phyloP scores from a whole-genome alignment of 352 stramenopile genomes.

The Albugo candida region DNA sequence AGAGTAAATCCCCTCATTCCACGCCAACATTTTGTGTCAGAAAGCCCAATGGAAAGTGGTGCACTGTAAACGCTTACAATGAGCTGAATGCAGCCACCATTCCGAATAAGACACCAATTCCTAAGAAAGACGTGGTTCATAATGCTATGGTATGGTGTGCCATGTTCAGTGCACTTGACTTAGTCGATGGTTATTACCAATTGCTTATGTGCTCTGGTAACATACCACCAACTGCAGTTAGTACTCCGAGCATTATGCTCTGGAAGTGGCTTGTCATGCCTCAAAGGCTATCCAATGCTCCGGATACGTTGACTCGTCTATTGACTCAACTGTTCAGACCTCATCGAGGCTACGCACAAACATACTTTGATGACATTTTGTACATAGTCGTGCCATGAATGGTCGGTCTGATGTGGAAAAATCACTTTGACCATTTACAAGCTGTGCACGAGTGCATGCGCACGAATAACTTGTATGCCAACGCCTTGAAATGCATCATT shows the following conservation, averaged over 20 bases:
- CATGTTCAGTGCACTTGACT: constrained; percentile 10
- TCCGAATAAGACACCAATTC: constrained; percentile 1
- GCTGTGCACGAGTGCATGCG: constrained; percentile 4
- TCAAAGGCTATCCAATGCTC: too few species aligned
- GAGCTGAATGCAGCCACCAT: background rate
- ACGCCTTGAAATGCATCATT: constrained; percentile 14
- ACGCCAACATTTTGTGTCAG: constrained; percentile 13
- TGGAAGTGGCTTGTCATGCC: too few species aligned
- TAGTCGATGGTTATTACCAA: too few species aligned
- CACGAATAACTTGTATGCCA: constrained; percentile 10
- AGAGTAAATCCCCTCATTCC: constrained; percentile 9
- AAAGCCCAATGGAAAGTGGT: constrained; percentile 11
- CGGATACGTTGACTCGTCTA: constrained; percentile 12
- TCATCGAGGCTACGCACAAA: constrained; percentile 2
- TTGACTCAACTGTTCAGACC: too few species aligned
- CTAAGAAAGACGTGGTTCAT: constrained; percentile 11
- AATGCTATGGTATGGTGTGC: constrained; percentile 8
- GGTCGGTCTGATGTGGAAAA: too few species aligned
- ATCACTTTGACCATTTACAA: constrained; percentile 5
- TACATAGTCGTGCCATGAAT: constrained; percentile 9
- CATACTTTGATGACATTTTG: constrained; percentile 14
- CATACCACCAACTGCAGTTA: too few species aligned
- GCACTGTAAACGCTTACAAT: constrained; percentile 13
- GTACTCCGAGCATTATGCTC: too few species aligned
- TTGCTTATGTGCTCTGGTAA: too few species aligned